Conservation (phyloP, 2,329 filamentous ascomycete species). For the Diplodia mutila region DNA sequence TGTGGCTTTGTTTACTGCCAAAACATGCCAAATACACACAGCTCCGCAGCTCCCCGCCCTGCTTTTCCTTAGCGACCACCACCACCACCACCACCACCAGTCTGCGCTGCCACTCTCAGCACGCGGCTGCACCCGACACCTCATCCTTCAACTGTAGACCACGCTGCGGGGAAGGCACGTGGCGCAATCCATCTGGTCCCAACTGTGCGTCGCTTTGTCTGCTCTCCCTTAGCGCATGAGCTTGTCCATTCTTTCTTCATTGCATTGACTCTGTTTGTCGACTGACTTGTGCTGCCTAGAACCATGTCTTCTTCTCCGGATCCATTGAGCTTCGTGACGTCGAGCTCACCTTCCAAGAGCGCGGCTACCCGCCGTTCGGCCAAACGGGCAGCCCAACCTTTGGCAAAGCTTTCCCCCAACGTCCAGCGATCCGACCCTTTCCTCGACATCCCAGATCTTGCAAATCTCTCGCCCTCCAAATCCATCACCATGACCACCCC, state of each 20-base stretch:
- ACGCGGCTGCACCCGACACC: background rate
- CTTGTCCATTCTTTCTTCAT: background rate
- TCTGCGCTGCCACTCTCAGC: background rate
- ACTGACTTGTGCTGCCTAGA: too few species aligned
- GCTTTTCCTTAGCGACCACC: background rate
- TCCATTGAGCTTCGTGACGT: conserved; percentile 34
- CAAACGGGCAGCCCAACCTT: conserved; percentile 9
- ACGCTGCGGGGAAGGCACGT: background rate
- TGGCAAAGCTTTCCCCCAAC: conserved; percentile 15
- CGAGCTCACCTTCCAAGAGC: conserved; percentile 14
- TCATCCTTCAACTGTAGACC: too few species aligned
- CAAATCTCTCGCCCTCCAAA: conserved; percentile 45
- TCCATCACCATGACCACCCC: conserved; percentile 51
- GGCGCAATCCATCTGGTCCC: background rate
- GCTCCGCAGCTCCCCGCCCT: background rate
- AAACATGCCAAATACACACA: background rate
- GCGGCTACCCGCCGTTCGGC: background rate
- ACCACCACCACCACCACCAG: background rate
- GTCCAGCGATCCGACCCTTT: conserved; percentile 19
- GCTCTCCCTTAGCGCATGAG: background rate
- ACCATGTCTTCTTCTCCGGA: conserved; percentile 40
- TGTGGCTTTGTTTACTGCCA: too few species aligned
- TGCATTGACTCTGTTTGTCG: background rate
- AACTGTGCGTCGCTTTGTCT: conserved; percentile 6
- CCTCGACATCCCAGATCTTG: conserved; percentile 2